These are phyloP conservation scores for Lodderomyces orthopsilosis DNA, from an alignment of 1,139 yeast species.

Conservation along the genomic window DNA sequence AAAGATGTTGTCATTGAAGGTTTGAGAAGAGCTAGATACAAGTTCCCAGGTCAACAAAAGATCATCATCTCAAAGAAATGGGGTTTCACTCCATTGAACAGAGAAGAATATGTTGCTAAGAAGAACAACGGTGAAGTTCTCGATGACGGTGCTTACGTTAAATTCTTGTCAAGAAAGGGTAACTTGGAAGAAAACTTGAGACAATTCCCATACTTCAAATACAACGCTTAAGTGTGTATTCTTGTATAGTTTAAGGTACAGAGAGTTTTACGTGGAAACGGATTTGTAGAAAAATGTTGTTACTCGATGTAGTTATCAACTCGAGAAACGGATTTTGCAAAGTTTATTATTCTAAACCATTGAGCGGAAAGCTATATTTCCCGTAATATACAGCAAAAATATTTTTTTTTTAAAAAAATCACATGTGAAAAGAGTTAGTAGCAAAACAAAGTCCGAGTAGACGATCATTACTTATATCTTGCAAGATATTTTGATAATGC, in stretches of 20 bases:
- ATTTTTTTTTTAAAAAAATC: background rate
- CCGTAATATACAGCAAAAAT: background rate
- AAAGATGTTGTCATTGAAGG: slow-evolving; percentile 97
- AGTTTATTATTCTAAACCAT: no score
- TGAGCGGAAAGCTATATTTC: background rate
- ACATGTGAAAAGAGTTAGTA: background rate
- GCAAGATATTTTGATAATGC: background rate
- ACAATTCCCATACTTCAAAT: slow-evolving; percentile 92
- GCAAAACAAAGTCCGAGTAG: background rate
- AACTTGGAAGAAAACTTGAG: slow-evolving; percentile 86
- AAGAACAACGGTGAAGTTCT: slow-evolving; percentile 97
- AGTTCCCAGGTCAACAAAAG: slow-evolving; percentile 99
- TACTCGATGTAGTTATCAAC: no score
- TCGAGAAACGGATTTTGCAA: no score
- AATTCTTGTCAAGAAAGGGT: slow-evolving; percentile 97
- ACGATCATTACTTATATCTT: background rate
- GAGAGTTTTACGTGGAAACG: background rate
- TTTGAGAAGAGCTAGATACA: slow-evolving; percentile 99
- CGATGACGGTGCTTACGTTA: slow-evolving; percentile 99
- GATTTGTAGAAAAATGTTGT: no score
- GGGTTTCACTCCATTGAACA: slow-evolving; percentile 99
- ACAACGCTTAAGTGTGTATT: slow-evolving; percentile 35
- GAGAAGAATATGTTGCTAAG: slow-evolving; percentile 92
- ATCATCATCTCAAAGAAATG: slow-evolving; percentile 98
- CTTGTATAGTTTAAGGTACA: background rate